Conservation (phyloP, 1,284 basidiomycete genomes). For the Amylostereum areolatum region DNA sequence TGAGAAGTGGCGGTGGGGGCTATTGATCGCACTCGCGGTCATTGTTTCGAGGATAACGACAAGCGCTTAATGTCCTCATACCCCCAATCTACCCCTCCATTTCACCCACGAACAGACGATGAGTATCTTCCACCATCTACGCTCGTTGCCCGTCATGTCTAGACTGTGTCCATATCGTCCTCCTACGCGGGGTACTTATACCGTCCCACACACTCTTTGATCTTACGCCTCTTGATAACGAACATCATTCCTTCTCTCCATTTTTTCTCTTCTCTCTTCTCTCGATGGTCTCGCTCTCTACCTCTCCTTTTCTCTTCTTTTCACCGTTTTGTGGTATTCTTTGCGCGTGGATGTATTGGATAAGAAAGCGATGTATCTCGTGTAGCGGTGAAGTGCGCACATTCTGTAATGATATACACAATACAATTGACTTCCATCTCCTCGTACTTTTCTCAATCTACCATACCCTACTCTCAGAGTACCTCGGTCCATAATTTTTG, state of each 20-base stretch:
- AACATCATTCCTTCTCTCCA: no score
- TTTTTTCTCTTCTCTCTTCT: no score
- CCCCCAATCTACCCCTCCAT: not conserved
- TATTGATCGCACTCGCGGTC: conserved; percentile 68
- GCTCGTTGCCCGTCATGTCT: conserved; percentile 1
- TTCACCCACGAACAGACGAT: not conserved
- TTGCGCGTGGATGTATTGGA: no score
- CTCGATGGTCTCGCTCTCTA: no score
- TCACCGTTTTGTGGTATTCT: no score
- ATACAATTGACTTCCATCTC: no score
- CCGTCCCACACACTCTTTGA: conserved; percentile 1
- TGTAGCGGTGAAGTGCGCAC: no score
- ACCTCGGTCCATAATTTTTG: conserved; percentile 35
- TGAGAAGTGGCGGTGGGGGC: conserved; percentile 81
- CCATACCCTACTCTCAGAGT: not conserved
- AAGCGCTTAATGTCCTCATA: conserved; percentile 1
- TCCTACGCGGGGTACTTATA: conserved; percentile 7
- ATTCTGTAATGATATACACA: no score
- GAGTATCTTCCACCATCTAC: conserved; percentile 9
- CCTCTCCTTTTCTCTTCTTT: no score
- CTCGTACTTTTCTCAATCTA: no score
- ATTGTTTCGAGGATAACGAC: conserved; percentile 56
- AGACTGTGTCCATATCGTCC: conserved; percentile 6
- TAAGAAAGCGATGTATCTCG: no score
- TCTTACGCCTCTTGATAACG: conserved; percentile 1